Evolutionary conservation across 305 asterid genomes (phyloP).

Genomic region (Plantago lanceolata): DNA sequence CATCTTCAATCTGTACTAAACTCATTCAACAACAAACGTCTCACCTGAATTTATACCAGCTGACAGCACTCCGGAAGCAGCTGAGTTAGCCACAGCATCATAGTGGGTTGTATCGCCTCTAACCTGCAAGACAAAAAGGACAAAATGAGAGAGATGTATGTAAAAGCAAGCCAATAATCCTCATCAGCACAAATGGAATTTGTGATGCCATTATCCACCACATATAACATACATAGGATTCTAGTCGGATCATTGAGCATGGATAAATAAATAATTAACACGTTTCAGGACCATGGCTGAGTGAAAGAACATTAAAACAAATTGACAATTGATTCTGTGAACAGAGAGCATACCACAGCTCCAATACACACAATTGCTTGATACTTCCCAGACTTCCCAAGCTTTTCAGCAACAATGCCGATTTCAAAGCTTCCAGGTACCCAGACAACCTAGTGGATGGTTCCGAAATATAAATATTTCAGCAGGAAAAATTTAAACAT

Average conservation of each 20-base stretch:
- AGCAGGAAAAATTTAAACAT: neutral
- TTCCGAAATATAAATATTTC: neutral
- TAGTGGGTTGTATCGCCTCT: constrained; percentile 92
- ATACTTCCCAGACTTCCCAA: constrained; percentile 61
- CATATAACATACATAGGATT: neutral
- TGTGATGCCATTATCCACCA: no score
- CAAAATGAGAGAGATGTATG: constrained; percentile 2
- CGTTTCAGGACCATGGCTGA: neutral
- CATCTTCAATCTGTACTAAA: neutral
- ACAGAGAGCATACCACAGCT: constrained; percentile 58
- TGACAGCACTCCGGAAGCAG: constrained; percentile 83
- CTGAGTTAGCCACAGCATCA: constrained; percentile 88
- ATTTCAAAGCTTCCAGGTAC: constrained; percentile 83
- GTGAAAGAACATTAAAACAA: neutral
- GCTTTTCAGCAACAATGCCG: constrained; percentile 60
- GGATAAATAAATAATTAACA: neutral
- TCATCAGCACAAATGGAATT: no score
- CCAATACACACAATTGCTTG: constrained; percentile 73
- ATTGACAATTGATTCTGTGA: neutral
- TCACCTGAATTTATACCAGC: constrained; percentile 81
- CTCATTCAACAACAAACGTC: neutral
- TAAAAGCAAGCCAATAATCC: no score
- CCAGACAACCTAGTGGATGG: constrained; percentile 57
- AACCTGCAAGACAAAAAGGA: constrained; percentile 37
- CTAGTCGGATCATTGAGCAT: neutral